A percentile compares a stretch with the other conserved stretches of the same genome.
These are phyloP conservation scores for Calocera viscosa DNA, from an alignment of 768 basidiomycete genomes.

Conservation along the genomic window DNA sequence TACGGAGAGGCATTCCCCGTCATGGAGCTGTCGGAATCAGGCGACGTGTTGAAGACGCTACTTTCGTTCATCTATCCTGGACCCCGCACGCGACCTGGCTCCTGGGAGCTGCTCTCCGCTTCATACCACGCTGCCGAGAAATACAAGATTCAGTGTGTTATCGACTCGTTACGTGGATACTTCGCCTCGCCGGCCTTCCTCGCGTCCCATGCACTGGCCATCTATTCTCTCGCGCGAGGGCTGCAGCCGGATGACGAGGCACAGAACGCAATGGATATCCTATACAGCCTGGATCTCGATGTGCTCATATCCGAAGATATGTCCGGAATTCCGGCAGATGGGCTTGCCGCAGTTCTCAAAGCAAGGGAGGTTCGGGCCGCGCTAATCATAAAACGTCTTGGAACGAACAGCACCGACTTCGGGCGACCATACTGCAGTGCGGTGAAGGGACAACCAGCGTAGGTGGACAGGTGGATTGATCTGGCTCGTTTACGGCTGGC, in stretches of 20 bases:
- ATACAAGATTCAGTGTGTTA: not conserved
- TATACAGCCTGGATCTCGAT: too few species aligned
- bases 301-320: too few species aligned
- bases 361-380: too few species aligned
- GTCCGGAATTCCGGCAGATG: too few species aligned
- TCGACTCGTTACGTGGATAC: not conserved
- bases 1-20: not conserved
- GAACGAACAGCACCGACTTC: too few species aligned
- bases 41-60: not conserved
- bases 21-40: not conserved
- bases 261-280: not conserved
- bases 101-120: not conserved
- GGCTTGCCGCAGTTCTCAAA: too few species aligned
- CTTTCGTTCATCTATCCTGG: not conserved
- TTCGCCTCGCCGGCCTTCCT: not conserved
- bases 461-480: too few species aligned
- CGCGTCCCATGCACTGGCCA: not conserved
- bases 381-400: too few species aligned
- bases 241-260: not conserved
- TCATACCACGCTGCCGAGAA: not conserved
- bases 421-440: too few species aligned
- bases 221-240: not conserved
- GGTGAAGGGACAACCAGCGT: too few species aligned
- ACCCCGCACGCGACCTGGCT: not conserved
- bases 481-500: too few species aligned